phyloP scores from a whole-genome alignment of 148 eudicot genomes.

The Chenopodium suecicum region DNA sequence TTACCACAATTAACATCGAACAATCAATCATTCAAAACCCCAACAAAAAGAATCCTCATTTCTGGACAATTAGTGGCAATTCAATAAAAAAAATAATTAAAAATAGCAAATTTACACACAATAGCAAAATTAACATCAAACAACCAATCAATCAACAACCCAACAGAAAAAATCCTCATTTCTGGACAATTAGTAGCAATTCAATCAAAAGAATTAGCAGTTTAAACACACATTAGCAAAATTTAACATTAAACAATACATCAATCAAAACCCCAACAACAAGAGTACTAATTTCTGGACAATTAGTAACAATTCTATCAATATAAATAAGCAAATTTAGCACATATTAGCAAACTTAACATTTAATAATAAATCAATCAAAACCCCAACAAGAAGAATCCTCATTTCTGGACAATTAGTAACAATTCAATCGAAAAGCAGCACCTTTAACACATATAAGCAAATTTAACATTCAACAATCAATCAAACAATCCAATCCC shows the following conservation, averaged over 20 bases:
- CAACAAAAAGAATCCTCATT: neutral
- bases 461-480: neutral
- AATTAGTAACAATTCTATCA: too few species aligned
- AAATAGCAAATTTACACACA: too few species aligned
- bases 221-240: too few species aligned
- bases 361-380: too few species aligned
- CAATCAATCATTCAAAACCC: neutral
- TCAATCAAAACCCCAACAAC: neutral
- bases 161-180: neutral
- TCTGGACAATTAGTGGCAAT: neutral
- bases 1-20: too few species aligned
- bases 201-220: neutral
- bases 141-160: neutral
- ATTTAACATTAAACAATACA: too few species aligned
- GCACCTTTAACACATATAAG: too few species aligned
- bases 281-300: too few species aligned
- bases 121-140: too few species aligned
- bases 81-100: neutral
- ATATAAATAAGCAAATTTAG: too few species aligned
- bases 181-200: neutral
- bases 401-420: neutral
- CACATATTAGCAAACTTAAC: too few species aligned
- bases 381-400: neutral
- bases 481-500: conserved; percentile 7
- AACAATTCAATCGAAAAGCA: neutral